Evolutionary conservation across 495 filamentous ascomycete genomes (phyloP), one percentile per base, ranked within the genome.

Genomic region (Penicillium goetzii): DNA sequence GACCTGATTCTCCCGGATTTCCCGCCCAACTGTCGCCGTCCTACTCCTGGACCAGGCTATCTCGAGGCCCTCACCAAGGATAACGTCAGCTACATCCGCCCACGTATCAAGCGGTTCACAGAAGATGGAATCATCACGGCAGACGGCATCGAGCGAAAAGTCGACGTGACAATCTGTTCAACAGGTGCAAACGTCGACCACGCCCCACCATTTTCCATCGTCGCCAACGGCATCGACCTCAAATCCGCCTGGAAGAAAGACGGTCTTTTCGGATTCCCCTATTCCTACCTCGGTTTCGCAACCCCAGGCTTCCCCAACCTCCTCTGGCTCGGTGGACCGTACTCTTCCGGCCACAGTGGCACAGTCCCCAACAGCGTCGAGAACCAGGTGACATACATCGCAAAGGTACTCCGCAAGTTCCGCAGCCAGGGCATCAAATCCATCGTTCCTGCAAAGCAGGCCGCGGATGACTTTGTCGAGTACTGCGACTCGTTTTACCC

Each of bases 1-100:
- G 76, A 83, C 10, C 75, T 80, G 34, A 80, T 89, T 50, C 77
- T 86, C 34, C 89, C 89, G 0, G 83, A 88, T 60, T 92, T 89
- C 68, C 80, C 82, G 0, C 86, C 87, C 5, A 83, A 86, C 69
- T 92, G 89, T 66, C 83, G 89, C 51, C 86, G 90, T 15, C 78
- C 90, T 0, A 92, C 90, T 0, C 89, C 89, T 0, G 90, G 89
- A 0, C 86, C 86, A 8, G 88, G 87, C 0, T 92, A 92, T 69
- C 83, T 92, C 19, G 89, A 92, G 64, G 84, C 89, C 15, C 73
- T 92, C 50, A 75, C 81, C 2, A 80, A 88, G 69, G 78, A 83
- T 21, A 90, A 92, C 60, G 86, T 88, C 30, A 74, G 78, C 57
- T 86, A 86, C 62, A 84, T 90, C 67, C 76, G 76, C 50, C 80